A percentile compares a stretch with the other conserved stretches of the same genome.
Conservation (phyloP, 2,329 filamentous ascomycete species). For the Ophiostoma sp. region DNA sequence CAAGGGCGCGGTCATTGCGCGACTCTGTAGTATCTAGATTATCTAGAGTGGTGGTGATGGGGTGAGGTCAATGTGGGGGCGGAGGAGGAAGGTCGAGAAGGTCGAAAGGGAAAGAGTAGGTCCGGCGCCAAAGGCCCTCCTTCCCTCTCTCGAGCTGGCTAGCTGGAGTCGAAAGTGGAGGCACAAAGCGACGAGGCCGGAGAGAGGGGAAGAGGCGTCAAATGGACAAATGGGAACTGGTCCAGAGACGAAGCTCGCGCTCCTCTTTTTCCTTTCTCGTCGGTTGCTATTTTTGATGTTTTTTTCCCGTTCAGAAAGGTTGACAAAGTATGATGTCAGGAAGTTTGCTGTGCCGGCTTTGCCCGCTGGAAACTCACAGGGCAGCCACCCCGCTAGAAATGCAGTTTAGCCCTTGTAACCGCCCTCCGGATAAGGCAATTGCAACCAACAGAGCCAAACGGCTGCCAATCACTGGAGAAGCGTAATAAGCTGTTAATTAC, state of each 20-base stretch:
- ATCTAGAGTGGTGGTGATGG: neutral
- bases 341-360: conserved; percentile 8
- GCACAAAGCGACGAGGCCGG: neutral
- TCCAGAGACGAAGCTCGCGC: neutral
- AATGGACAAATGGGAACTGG: conserved; percentile 8
- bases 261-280: neutral
- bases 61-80: neutral
- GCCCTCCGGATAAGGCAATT: neutral
- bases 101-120: neutral
- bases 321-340: conserved; percentile 12
- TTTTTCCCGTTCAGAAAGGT: neutral
- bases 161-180: conserved; percentile 11
- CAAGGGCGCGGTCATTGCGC: neutral
- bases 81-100: neutral
- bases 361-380: conserved; percentile 11
- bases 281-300: neutral
- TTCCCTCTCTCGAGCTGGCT: conserved; percentile 14
- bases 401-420: neutral
- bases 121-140: neutral
- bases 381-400: conserved; percentile 13
- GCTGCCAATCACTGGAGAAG: neutral
- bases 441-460: neutral
- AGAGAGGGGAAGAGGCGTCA: conserved; percentile 6
- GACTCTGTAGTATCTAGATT: neutral
- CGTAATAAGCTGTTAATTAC: neutral